Conservation (phyloP, 208 protist genomes). For the Acanthamoeba divionensis region DNA sequence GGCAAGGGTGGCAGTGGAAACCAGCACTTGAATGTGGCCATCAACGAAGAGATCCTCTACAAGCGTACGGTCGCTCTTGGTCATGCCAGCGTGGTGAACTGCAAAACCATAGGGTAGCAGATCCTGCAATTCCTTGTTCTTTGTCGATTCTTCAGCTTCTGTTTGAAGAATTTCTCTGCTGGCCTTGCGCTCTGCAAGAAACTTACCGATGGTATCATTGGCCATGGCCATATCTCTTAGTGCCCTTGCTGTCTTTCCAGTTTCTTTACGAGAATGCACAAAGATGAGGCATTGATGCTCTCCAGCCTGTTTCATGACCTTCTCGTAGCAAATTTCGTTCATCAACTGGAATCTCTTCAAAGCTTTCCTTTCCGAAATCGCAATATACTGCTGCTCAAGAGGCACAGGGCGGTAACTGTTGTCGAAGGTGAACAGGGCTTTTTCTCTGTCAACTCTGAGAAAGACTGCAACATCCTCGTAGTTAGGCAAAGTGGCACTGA, state of each 20-base stretch:
- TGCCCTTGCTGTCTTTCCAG: conserved; percentile 91
- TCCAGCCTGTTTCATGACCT: conserved; percentile 87
- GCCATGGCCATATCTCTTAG: conserved; percentile 88
- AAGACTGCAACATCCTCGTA: conserved; percentile 98
- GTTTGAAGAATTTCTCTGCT: conserved; percentile 83
- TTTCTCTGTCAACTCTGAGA: conserved; percentile 92
- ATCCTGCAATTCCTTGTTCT: conserved; percentile 82
- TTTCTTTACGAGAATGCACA: conserved; percentile 98
- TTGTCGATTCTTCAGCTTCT: conserved; percentile 50
- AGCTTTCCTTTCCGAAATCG: conserved; percentile 92
- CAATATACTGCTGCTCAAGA: conserved; percentile 97
- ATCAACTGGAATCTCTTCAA: conserved; percentile 92
- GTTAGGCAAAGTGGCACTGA: conserved; percentile 99
- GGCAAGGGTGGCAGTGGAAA: conserved; percentile 99
- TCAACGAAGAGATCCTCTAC: conserved; percentile 97
- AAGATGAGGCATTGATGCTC: conserved; percentile 97
- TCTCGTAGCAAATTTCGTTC: conserved; percentile 97
- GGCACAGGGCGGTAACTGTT: conserved; percentile 94
- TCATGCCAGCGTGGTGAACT: conserved; percentile 99
- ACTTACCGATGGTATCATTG: conserved; percentile 86
- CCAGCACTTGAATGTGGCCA: conserved; percentile 94
- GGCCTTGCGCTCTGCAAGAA: conserved; percentile 86
- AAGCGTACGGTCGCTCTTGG: conserved; percentile 88
- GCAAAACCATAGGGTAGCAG: conserved; percentile 95
- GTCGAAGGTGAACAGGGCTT: conserved; percentile 93